phyloP scores from a whole-genome alignment of 2,329 filamentous ascomycete species.

The Cadophora malorum region DNA sequence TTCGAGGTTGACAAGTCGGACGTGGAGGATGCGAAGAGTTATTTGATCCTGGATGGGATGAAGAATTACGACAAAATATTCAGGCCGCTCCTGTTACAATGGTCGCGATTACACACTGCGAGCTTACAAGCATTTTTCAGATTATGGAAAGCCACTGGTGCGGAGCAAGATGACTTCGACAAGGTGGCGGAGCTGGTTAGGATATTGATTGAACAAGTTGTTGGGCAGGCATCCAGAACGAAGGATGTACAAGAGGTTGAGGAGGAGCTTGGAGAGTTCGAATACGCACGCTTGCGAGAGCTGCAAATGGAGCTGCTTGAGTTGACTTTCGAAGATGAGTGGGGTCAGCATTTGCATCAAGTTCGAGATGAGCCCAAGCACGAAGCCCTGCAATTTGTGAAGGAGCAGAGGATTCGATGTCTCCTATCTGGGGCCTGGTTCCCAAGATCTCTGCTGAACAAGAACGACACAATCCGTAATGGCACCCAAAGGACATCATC shows the following conservation, averaged over 20 bases:
- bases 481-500: constrained; percentile 28
- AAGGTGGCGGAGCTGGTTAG: constrained; percentile 92
- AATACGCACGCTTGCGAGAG: constrained; percentile 77
- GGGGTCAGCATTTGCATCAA: constrained; percentile 87
- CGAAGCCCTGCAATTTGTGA: constrained; percentile 94
- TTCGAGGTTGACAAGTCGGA: constrained; percentile 91
- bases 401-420: constrained; percentile 93
- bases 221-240: constrained; percentile 80
- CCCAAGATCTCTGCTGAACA: constrained; percentile 49
- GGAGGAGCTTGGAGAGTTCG: constrained; percentile 85
- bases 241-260: constrained; percentile 88
- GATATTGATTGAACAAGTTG: constrained; percentile 87
- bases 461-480: constrained; percentile 45
- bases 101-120: constrained; percentile 87
- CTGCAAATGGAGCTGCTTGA: constrained; percentile 94
- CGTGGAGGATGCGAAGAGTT: constrained; percentile 77
- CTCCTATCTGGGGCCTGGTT: constrained; percentile 93
- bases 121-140: constrained; percentile 87
- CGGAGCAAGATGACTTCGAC: constrained; percentile 84
- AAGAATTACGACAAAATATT: constrained; percentile 87
- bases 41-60: constrained; percentile 74
- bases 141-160: constrained; percentile 89
- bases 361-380: constrained; percentile 91
- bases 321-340: constrained; percentile 90
- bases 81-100: constrained; percentile 86